These are phyloP conservation scores for Fomitopsis pinicola DNA, from an alignment of 1,284 basidiomycete species.

Conservation along the genomic window DNA sequence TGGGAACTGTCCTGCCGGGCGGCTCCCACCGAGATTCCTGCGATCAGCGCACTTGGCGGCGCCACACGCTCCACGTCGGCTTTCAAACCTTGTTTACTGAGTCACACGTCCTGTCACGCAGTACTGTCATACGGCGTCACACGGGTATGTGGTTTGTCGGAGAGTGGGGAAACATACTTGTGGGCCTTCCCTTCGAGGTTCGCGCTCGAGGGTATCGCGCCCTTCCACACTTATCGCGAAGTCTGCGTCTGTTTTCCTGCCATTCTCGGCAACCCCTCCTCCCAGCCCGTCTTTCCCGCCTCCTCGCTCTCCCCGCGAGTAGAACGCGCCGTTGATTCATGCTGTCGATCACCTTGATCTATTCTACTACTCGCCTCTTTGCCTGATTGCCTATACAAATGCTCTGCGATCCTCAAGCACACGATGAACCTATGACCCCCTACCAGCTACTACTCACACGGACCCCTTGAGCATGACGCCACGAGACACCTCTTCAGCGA, in stretches of 20 bases:
- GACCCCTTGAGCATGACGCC: conserved; percentile 7
- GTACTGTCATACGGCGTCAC: neutral
- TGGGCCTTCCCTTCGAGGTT: neutral
- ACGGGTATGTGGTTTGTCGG: neutral
- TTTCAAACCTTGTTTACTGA: neutral
- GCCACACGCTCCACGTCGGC: neutral
- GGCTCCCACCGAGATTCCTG: conserved; percentile 1
- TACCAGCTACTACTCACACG: neutral
- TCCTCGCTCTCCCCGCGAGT: neutral
- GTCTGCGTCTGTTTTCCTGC: neutral
- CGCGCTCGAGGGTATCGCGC: neutral
- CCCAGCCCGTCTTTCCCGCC: neutral
- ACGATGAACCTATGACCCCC: neutral
- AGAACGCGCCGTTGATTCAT: neutral
- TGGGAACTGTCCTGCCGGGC: neutral
- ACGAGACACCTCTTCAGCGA: conserved; percentile 8
- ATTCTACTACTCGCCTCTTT: neutral
- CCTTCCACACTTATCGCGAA: neutral
- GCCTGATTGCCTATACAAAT: neutral
- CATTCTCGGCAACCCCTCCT: neutral
- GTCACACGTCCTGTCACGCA: neutral
- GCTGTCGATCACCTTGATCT: neutral
- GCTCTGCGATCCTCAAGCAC: neutral
- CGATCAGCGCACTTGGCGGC: conserved; percentile 1
- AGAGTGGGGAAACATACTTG: neutral